These are phyloP conservation scores for Candida tammaniensis DNA, from an alignment of 805 yeast genomes.

Conservation along the genomic window DNA sequence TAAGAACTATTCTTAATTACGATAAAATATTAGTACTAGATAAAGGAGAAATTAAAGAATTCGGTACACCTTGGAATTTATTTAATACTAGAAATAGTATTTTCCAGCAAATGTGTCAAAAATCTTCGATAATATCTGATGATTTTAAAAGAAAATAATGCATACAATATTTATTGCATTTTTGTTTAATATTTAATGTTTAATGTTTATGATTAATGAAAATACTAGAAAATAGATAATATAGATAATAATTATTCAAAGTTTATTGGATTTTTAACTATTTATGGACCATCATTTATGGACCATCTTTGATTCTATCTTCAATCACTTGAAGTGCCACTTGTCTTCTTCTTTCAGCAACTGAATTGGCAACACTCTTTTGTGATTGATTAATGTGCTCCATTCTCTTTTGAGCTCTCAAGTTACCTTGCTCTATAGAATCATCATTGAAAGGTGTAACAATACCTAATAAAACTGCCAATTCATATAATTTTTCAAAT, in stretches of 20 bases:
- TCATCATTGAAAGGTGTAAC: constrained; percentile 64
- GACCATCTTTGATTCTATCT: constrained; percentile 57
- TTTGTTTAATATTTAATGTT: too few relatives aligned
- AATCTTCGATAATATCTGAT: constrained; percentile 39
- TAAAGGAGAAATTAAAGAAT: constrained; percentile 73
- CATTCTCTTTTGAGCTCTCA: constrained; percentile 64
- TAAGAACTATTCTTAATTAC: constrained; percentile 68
- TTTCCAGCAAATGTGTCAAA: constrained; percentile 70
- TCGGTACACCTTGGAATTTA: constrained; percentile 69
- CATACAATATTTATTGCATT: too few relatives aligned
- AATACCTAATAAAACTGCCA: constrained; percentile 42
- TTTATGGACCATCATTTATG: too few relatives aligned
- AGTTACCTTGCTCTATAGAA: constrained; percentile 70
- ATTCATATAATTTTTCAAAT: constrained; percentile 38
- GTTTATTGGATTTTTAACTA: too few relatives aligned
- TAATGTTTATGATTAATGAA: too few relatives aligned
- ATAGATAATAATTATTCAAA: too few relatives aligned
- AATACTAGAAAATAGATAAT: too few relatives aligned
- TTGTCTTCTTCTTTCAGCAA: constrained; percentile 75
- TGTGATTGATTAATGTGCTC: constrained; percentile 43
- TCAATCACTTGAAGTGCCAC: constrained; percentile 74
- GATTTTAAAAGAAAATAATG: constrained; percentile 8
- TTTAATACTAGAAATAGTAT: constrained; percentile 49
- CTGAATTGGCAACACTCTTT: constrained; percentile 40
- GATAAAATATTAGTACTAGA: constrained; percentile 81